Percentiles rank a stretch among this genome's conserved stretches.
phyloP scores from a whole-genome alignment of 164 flowering plant genomes.

The Buxus sempervirens region DNA sequence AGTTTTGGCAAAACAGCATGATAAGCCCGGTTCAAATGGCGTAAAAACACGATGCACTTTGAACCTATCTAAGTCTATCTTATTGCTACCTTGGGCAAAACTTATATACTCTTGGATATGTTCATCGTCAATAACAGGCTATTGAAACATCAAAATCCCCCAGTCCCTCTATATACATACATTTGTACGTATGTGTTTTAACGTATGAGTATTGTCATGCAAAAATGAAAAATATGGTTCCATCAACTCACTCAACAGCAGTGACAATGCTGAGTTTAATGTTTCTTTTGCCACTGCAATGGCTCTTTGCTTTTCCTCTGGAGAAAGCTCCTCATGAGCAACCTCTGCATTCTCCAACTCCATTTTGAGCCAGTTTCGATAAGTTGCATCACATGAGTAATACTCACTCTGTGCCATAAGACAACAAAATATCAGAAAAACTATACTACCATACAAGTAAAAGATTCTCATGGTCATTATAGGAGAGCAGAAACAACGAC shows the following conservation, averaged over 20 bases:
- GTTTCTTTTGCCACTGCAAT: conserved; percentile 68
- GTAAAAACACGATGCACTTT: no score
- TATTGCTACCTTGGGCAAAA: no score
- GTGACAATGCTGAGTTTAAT: conserved; percentile 41
- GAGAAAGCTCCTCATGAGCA: conserved; percentile 55
- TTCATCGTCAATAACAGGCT: no score
- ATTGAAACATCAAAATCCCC: no score
- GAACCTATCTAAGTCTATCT: no score
- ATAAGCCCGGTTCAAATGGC: no score
- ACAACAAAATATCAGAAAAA: conserved; percentile 7
- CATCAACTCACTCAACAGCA: conserved; percentile 62
- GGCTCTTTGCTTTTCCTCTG: conserved; percentile 73
- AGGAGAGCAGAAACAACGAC: conserved; percentile 5
- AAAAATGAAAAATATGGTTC: neutral
- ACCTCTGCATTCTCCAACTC: conserved; percentile 73
- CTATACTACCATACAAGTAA: neutral
- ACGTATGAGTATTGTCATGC: neutral
- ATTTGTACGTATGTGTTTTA: neutral
- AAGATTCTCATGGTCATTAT: neutral
- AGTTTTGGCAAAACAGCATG: no score
- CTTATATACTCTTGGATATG: no score
- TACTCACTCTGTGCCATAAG: conserved; percentile 60
- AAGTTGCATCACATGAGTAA: conserved; percentile 94
- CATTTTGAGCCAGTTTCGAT: conserved; percentile 88
- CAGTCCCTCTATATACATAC: neutral